A percentile compares a stretch with the other conserved stretches of the same genome.
phyloP scores from a whole-genome alignment of 176 grass and related monocot species.

The Avena sativa region DNA sequence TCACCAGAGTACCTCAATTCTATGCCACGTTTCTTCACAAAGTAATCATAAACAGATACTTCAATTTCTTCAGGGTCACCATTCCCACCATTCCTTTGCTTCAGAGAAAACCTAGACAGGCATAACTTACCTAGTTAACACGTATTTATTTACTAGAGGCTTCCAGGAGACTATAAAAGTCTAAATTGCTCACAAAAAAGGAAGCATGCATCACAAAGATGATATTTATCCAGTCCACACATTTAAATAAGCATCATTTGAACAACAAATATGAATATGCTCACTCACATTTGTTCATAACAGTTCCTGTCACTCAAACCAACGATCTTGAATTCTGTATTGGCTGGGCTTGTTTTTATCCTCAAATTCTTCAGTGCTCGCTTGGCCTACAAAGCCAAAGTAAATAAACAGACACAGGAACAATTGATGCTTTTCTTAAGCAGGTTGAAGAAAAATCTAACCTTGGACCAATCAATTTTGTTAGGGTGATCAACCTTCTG shows the following conservation, averaged over 20 bases:
- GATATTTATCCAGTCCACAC: background rate
- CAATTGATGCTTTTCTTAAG: background rate
- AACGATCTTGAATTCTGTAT: conserved; percentile 79
- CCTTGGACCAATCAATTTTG: conserved; percentile 79
- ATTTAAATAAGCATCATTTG: background rate
- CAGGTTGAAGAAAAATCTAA: conserved; percentile 1
- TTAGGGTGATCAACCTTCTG: conserved; percentile 68
- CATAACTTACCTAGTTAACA: conserved; percentile 7
- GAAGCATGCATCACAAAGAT: no score
- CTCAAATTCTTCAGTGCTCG: conserved; percentile 73
- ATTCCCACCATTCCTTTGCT: conserved; percentile 57
- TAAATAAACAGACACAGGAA: background rate
- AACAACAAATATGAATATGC: background rate
- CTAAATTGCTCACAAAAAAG: no score
- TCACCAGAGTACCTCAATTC: conserved; percentile 67
- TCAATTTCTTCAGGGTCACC: conserved; percentile 55
- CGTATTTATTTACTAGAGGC: no score
- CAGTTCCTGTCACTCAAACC: conserved; percentile 76
- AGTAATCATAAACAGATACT: conserved; percentile 77
- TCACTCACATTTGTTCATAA: conserved; percentile 51
- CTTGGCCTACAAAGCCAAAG: conserved; percentile 57
- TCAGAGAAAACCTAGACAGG: conserved; percentile 64
- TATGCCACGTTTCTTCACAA: conserved; percentile 64
- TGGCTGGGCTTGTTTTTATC: conserved; percentile 60
- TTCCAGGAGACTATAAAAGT: no score